These are phyloP conservation scores for Trematosphaeria pertusa DNA, from an alignment of 2,329 filamentous ascomycete species.

Conservation along the genomic window DNA sequence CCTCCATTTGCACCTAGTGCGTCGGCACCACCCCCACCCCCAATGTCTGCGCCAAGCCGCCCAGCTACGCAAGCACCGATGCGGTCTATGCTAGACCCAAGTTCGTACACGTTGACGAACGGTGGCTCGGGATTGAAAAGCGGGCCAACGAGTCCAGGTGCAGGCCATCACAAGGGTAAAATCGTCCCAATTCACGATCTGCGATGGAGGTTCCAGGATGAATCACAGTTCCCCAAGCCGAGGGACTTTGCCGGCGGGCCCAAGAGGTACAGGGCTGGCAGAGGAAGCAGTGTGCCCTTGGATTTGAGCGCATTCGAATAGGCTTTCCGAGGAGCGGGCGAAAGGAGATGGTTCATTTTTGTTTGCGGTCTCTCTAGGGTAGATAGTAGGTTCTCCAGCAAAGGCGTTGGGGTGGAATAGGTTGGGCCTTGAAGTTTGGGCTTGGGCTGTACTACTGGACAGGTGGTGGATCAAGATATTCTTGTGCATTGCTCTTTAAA, in stretches of 20 bases:
- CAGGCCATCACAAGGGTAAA: conserved; percentile 33
- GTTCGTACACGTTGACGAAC: conserved; percentile 70
- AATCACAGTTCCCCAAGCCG: conserved; percentile 82
- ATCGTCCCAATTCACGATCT: conserved; percentile 72
- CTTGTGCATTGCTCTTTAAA: conserved; percentile 9
- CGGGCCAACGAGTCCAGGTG: conserved; percentile 27
- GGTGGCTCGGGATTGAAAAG: conserved; percentile 39
- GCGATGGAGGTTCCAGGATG: conserved; percentile 87
- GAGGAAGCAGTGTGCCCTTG: conserved; percentile 91
- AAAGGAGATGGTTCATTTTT: background rate
- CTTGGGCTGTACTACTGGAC: background rate
- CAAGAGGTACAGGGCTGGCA: conserved; percentile 85
- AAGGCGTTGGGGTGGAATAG: background rate
- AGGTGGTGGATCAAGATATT: conserved; percentile 1
- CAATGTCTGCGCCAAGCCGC: conserved; percentile 34
- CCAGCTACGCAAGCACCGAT: conserved; percentile 53
- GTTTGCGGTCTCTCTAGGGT: background rate
- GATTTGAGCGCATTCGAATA: conserved; percentile 71
- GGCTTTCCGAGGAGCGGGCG: conserved; percentile 2
- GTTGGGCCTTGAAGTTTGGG: background rate
- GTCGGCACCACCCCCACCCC: conserved; percentile 49
- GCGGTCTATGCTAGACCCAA: conserved; percentile 74
- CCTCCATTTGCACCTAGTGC: conserved; percentile 44
- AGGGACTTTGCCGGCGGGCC: conserved; percentile 76
- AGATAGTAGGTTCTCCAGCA: background rate